These are phyloP conservation scores for Lactarius evosmus DNA, from an alignment of 768 basidiomycete species.

Conservation along the genomic window DNA sequence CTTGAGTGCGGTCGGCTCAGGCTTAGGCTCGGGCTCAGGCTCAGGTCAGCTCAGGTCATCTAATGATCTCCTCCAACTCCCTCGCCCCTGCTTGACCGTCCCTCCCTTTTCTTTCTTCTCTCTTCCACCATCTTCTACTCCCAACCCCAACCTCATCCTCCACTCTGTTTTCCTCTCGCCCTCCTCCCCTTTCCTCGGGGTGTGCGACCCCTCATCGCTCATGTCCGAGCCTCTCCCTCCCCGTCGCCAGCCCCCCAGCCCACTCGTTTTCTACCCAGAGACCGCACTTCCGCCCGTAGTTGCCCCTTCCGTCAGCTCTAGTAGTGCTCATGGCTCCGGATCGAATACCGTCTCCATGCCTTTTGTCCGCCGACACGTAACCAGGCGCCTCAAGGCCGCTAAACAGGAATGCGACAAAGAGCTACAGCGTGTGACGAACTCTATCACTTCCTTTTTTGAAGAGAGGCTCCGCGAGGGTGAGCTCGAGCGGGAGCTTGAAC, in stretches of 20 bases:
- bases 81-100: neutral
- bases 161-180: constrained; percentile 18
- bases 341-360: constrained; percentile 87
- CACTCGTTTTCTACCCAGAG: constrained; percentile 75
- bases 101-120: constrained; percentile 25
- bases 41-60: neutral
- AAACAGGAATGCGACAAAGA: constrained; percentile 98
- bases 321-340: constrained; percentile 45
- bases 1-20: neutral
- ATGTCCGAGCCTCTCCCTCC: constrained; percentile 37
- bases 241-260: constrained; percentile 60
- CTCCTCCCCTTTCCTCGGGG: constrained; percentile 14
- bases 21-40: neutral
- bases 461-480: constrained; percentile 79
- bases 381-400: constrained; percentile 85
- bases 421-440: constrained; percentile 88
- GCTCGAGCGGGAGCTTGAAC: constrained; percentile 61
- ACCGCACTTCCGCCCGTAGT: constrained; percentile 41
- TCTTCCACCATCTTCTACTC: constrained; percentile 21
- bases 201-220: constrained; percentile 26
- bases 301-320: constrained; percentile 30
- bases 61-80: neutral
- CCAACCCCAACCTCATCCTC: constrained; percentile 19
- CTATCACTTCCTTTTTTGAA: constrained; percentile 93
- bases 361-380: constrained; percentile 90